These are phyloP conservation scores for Irpex lacteus DNA, from an alignment of 1,284 basidiomycete genomes.

Conservation along the genomic window DNA sequence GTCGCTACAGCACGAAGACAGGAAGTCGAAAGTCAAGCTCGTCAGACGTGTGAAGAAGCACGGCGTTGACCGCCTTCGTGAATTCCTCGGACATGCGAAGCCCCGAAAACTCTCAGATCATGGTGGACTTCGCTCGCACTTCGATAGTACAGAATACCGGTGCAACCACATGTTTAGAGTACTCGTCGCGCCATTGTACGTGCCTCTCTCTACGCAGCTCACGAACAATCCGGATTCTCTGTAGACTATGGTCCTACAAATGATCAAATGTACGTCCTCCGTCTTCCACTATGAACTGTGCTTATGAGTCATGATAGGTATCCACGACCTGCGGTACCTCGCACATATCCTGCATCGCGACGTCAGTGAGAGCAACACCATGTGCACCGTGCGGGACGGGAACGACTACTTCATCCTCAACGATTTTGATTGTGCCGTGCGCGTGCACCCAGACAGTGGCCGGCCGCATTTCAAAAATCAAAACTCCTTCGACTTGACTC, in stretches of 20 bases:
- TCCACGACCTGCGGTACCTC: constrained; percentile 7
- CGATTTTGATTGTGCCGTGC: constrained; percentile 5
- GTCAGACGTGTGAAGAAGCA: not conserved
- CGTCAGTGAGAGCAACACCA: constrained; percentile 8
- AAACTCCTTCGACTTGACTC: not conserved
- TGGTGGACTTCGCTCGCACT: not conserved
- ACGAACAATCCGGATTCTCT: too few species aligned
- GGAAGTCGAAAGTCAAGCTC: too few species aligned
- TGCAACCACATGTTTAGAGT: too few species aligned
- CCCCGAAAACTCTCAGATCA: not conserved
- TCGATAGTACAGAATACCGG: not conserved
- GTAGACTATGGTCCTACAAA: too few species aligned
- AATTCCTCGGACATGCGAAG: not conserved
- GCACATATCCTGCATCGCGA: constrained; percentile 11
- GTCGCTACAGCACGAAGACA: too few species aligned
- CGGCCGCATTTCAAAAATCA: not conserved
- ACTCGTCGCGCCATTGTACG: too few species aligned
- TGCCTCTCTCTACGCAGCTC: too few species aligned
- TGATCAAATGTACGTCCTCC: too few species aligned
- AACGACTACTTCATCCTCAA: constrained; percentile 5
- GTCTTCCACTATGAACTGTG: too few species aligned
- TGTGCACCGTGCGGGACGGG: constrained; percentile 4
- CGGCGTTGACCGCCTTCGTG: not conserved
- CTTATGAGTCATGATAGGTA: not conserved
- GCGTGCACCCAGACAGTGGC: too few species aligned